Evolutionary conservation across 495 filamentous ascomycete genomes (phyloP), one percentile per base, ranked within the genome.

Genomic region (Tricharina praecox): DNA sequence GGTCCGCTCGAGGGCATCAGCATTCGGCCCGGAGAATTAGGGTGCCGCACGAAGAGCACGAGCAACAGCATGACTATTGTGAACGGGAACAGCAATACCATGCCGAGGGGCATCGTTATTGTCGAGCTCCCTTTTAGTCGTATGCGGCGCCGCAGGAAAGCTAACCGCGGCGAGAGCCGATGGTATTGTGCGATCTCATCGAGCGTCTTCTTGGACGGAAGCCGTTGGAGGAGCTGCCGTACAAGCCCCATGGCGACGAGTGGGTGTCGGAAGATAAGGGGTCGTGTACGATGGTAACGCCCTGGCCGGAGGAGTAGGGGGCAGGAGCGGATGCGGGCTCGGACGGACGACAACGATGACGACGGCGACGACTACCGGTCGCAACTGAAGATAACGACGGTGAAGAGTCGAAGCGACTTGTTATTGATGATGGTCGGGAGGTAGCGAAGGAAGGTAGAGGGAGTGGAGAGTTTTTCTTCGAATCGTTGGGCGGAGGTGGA

Each of bases 71-170:
- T 71, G 65, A 96, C 75, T 55, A 95, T 83, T 66, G 93, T 78
- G 63, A 79, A 77, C 52, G 90, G 90, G 66, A 95, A 95, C 58
- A 95, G 68, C 50, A 96, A 71, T 54, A 97, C 84, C 60, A 93
- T 78, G 52, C 88, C 88, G 39, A 96, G 69, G 28, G 90, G 90
- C 65, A 97, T 80, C 41, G 90, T 93, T 66, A 95, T 79, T 55
- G 79, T 82, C 49, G 85, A 93, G 64, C 92, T 94, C 63, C 85
- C 84, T 69, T 81, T 82, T 74, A 97, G 70, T 56, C 90, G 80
- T 66, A 97, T 79, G 32, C 87, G 83, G 63, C 82, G 74, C 53
- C 78, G 72, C 64, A 97, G 81, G 64, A 95, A 90, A 51, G 83
- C 81, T 65, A 94, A 75, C 58, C 72, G 69, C 28, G 73, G 67